Evolutionary conservation across 164 flowering plant genomes (phyloP).

Genomic region (Magnolia officinalis): DNA sequence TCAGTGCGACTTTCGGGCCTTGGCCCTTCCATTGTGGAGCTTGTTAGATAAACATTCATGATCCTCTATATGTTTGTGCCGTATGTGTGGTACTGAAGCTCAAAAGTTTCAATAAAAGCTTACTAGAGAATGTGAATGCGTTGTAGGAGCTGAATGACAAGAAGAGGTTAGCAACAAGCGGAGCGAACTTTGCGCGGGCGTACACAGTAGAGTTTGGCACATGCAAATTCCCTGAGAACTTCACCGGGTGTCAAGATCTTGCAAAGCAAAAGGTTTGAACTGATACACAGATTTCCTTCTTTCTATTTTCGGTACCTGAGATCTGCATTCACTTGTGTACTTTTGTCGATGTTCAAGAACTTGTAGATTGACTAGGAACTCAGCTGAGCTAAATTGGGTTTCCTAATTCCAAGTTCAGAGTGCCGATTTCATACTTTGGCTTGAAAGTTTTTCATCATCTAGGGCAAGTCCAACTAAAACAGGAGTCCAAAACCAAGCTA

Average conservation of each 20-base stretch:
- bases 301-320: not conserved
- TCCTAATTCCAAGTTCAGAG: not conserved
- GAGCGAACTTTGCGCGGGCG: conserved; percentile 95
- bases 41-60: no score
- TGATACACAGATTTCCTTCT: not conserved
- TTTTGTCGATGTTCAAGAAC: not conserved
- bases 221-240: conserved; percentile 98
- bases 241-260: conserved; percentile 99
- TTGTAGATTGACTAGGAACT: not conserved
- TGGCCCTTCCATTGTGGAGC: no score
- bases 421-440: not conserved
- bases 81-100: not conserved
- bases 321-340: not conserved
- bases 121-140: conserved; percentile 10
- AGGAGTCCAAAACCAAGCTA: no score
- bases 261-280: conserved; percentile 84
- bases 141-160: conserved; percentile 94
- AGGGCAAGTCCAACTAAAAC: no score
- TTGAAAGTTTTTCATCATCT: no score
- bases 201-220: conserved; percentile 86
- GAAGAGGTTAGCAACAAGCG: conserved; percentile 96
- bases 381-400: not conserved
- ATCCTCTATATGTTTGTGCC: no score
- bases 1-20: no score
- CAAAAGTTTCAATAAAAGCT: conserved; percentile 1